These are phyloP conservation scores for Medicago truncatula DNA, from an alignment of 306 rosid species.

Conservation along the genomic window MtrunA17r5.0-ANR NC_053045.1:47498001-47498500, in stretches of 20 bases:
- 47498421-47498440: conserved; percentile 38
- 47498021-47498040: conserved; percentile 18
- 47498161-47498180: conserved; percentile 59
- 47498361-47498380: rapidly evolving
- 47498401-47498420: conserved; percentile 53
- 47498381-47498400: neutral
- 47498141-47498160: neutral
- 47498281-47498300: conserved; percentile 23
- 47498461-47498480: neutral
- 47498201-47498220: rapidly evolving
- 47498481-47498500: conserved; percentile 14
- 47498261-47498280: conserved; percentile 47
- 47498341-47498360: conserved; percentile 10
- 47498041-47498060: neutral
- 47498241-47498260: conserved; percentile 39
- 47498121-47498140: rapidly evolving
- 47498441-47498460: conserved; percentile 43
- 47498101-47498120: neutral
- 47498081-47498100: conserved; percentile 30
- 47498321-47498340: rapidly evolving
- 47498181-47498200: conserved; percentile 29
- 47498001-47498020: conserved; percentile 29
- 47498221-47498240: conserved; percentile 4
- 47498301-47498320: neutral
- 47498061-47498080: conserved; percentile 36